Conservation (phyloP, 2,329 filamentous ascomycete genomes). For the Tolypocladium endophyticum region DNA sequence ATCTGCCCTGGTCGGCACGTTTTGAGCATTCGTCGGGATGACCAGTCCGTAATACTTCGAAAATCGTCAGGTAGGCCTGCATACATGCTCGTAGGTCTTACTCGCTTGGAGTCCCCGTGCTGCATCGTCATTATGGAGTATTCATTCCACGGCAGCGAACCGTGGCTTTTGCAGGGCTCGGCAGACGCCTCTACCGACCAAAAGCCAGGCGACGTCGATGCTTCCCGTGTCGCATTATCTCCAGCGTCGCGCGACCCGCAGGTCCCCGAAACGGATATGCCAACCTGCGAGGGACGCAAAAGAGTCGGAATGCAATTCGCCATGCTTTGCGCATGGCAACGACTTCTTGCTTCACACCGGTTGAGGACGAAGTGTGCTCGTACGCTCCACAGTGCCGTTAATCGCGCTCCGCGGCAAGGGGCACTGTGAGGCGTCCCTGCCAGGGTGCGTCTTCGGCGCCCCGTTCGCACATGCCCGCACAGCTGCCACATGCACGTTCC, state of each 20-base stretch:
- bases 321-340: not conserved
- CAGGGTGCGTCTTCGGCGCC: not conserved
- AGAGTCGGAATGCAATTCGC: not conserved
- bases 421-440: not conserved
- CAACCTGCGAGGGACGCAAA: not conserved
- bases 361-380: too few species aligned
- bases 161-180: not conserved
- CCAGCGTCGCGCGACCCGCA: not conserved
- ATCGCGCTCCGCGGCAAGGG: not conserved
- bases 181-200: not conserved
- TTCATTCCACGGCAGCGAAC: not conserved
- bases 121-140: not conserved
- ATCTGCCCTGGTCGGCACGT: not conserved
- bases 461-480: not conserved
- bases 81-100: not conserved
- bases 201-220: not conserved
- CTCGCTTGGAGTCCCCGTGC: not conserved
- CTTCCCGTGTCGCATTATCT: not conserved
- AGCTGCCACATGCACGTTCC: not conserved
- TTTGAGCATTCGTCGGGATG: not conserved
- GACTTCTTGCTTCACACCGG: not conserved
- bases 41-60: not conserved
- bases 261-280: not conserved
- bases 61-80: not conserved
- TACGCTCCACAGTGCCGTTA: not conserved